A percentile compares a stretch with the other conserved stretches of the same genome.
Evolutionary conservation across 768 basidiomycete genomes (phyloP).

Genomic region (Tylopilus sp.): DNA sequence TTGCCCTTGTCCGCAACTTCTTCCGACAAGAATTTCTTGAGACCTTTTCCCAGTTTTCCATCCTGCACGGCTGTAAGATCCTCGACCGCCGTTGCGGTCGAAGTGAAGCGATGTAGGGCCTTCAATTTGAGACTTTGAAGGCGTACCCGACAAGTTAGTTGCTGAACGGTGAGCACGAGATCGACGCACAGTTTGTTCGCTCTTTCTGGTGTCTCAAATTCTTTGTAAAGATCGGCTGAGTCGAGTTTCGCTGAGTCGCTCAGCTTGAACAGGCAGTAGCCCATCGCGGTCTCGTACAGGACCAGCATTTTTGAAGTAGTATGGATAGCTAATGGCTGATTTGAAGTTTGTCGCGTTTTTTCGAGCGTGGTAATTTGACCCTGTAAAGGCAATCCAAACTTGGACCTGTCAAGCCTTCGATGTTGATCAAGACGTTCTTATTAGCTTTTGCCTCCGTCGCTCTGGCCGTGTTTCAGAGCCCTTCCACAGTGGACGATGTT

Average conservation of each 20-base stretch:
- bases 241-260: slow-evolving; percentile 85
- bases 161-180: slow-evolving; percentile 10
- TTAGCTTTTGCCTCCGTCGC: slow-evolving; percentile 1
- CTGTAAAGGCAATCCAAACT: slow-evolving; percentile 20
- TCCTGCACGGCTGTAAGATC: slow-evolving; percentile 91
- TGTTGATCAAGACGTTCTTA: background rate
- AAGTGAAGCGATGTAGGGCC: slow-evolving; percentile 93
- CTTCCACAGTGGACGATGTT: background rate
- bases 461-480: slow-evolving; percentile 8
- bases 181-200: slow-evolving; percentile 85
- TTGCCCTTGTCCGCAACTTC: slow-evolving; percentile 88
- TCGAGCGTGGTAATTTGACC: slow-evolving; percentile 31
- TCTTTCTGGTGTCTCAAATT: slow-evolving; percentile 89
- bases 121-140: slow-evolving; percentile 82
- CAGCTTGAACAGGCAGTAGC: slow-evolving; percentile 97
- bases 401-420: no score
- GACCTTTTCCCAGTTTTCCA: slow-evolving; percentile 87
- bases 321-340: background rate
- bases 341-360: slow-evolving; percentile 17
- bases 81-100: slow-evolving; percentile 95
- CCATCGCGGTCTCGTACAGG: slow-evolving; percentile 92
- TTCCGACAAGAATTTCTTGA: slow-evolving; percentile 91
- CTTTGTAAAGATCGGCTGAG: slow-evolving; percentile 82
- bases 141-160: slow-evolving; percentile 5
- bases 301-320: slow-evolving; percentile 74